Evolutionary conservation across 306 rosid genomes (phyloP).

Genomic region (Calophaca sinica): DNA sequence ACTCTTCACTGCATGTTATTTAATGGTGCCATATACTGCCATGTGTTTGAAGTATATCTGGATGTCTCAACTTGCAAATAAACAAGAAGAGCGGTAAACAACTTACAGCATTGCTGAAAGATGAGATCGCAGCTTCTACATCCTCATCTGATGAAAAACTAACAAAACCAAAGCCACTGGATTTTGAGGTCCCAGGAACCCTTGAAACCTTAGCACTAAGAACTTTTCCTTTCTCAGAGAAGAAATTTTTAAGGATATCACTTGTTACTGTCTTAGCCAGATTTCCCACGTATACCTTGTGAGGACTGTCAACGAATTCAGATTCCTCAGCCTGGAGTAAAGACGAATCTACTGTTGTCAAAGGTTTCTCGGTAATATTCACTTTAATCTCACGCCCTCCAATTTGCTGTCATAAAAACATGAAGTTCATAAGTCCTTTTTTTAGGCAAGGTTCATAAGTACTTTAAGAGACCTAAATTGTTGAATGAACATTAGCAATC

Average conservation of each 20-base stretch:
- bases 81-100: slow-evolving; percentile 36
- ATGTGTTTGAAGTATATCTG: slow-evolving; percentile 15
- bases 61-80: slow-evolving; percentile 20
- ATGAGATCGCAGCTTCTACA: slow-evolving; percentile 80
- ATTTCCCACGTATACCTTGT: slow-evolving; percentile 96
- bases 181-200: slow-evolving; percentile 90
- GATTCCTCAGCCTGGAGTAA: slow-evolving; percentile 73
- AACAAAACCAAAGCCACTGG: slow-evolving; percentile 88
- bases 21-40: slow-evolving; percentile 12
- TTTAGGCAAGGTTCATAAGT: background rate
- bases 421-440: slow-evolving; percentile 29
- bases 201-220: slow-evolving; percentile 94
- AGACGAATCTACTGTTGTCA: slow-evolving; percentile 52
- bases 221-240: slow-evolving; percentile 78
- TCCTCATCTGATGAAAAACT: slow-evolving; percentile 88
- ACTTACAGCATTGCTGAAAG: slow-evolving; percentile 88
- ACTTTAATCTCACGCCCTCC: slow-evolving; percentile 87
- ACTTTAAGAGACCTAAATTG: slow-evolving; percentile 23
- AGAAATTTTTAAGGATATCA: slow-evolving; percentile 66
- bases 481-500: background rate
- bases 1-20: background rate
- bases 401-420: slow-evolving; percentile 65
- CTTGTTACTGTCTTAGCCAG: slow-evolving; percentile 81
- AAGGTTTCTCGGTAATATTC: slow-evolving; percentile 87
- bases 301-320: slow-evolving; percentile 78